Conservation (phyloP, 2,329 filamentous ascomycete genomes). For the Sporothrix globosa region DNA sequence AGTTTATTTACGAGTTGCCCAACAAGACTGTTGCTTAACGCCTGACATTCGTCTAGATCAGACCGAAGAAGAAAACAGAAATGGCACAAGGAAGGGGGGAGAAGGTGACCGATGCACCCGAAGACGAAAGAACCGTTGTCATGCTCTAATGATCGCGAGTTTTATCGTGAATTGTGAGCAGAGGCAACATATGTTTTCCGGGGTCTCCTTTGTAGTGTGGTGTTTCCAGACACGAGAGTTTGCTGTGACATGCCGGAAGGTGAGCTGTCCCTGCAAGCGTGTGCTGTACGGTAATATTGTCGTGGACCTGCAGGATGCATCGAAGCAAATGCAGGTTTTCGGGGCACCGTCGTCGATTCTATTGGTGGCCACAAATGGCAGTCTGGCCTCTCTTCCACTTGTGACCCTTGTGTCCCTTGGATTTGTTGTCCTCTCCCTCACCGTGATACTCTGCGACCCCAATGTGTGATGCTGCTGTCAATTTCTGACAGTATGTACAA, state of each 20-base stretch:
- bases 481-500: neutral
- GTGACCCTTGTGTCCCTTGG: neutral
- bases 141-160: neutral
- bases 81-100: slow-evolving; percentile 3
- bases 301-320: neutral
- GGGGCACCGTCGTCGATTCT: neutral
- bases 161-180: neutral
- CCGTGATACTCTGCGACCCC: no score
- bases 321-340: neutral
- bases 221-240: neutral
- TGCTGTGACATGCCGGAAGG: slow-evolving; percentile 8
- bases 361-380: neutral
- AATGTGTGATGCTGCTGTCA: slow-evolving; percentile 2
- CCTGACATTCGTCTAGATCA: neutral
- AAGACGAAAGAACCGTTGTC: neutral
- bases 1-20: neutral
- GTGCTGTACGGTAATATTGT: neutral
- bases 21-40: slow-evolving; percentile 5
- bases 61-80: neutral
- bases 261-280: slow-evolving; percentile 24
- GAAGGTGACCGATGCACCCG: neutral
- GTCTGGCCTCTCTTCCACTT: no score
- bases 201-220: neutral
- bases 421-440: neutral
- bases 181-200: neutral